A percentile compares a stretch with the other conserved stretches of the same genome.
phyloP scores from a whole-genome alignment of 2,329 filamentous ascomycete genomes.

The Furcasterigmium furcatum region DNA sequence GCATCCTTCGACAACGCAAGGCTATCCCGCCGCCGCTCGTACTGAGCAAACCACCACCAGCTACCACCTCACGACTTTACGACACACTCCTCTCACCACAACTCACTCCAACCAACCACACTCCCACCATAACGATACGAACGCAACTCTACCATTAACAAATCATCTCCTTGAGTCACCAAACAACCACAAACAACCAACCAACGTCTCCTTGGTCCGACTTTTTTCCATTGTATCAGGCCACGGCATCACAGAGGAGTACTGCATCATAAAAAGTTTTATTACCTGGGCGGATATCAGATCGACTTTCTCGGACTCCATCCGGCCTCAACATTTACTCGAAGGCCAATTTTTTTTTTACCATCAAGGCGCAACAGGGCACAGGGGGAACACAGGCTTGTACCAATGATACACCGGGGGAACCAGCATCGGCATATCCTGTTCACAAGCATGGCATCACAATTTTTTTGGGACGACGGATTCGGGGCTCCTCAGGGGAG shows the following conservation, averaged over 20 bases:
- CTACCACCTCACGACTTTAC: conserved; percentile 15
- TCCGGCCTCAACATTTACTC: conserved; percentile 21
- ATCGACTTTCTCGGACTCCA: conserved; percentile 8
- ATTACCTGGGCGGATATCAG: conserved; percentile 3
- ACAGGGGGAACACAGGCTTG: conserved; percentile 4
- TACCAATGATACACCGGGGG: not conserved
- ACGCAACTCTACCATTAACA: conserved; percentile 9
- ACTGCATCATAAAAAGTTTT: conserved; percentile 43
- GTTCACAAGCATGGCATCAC: conserved; percentile 28
- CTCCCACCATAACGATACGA: too few species aligned
- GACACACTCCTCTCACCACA: conserved; percentile 15
- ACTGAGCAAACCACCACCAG: conserved; percentile 33
- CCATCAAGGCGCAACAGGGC: conserved; percentile 23
- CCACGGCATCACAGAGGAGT: conserved; percentile 44
- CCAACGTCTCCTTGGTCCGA: conserved; percentile 15
- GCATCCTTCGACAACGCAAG: conserved; percentile 84
- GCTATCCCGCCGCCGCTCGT: conserved; percentile 53
- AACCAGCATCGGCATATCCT: conserved; percentile 14
- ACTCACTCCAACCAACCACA: conserved; percentile 10
- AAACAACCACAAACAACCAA: conserved; percentile 13
- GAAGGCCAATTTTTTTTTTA: conserved; percentile 5
- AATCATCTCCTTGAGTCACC: conserved; percentile 20
- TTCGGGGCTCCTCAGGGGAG: conserved; percentile 9
- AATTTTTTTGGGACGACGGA: not conserved
- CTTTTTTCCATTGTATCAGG: conserved; percentile 38